phyloP scores from a whole-genome alignment of 257 asterid species.

The Nicotiana noctiflora region DNA sequence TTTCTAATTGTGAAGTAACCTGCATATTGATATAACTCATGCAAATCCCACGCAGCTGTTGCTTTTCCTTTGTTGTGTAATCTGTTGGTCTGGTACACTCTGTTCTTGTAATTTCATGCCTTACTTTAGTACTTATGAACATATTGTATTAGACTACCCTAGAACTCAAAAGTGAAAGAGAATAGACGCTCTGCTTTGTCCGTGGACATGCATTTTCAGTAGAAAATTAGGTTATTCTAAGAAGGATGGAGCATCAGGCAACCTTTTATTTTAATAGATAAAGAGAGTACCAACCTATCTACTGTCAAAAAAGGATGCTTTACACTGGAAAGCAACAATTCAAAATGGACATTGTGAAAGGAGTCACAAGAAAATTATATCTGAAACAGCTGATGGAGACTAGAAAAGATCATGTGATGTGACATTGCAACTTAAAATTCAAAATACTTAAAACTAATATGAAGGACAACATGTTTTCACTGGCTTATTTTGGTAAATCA shows the following conservation, averaged over 20 bases:
- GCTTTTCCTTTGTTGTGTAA: too few species aligned
- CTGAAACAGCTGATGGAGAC: constrained; percentile 8
- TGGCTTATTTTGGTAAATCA: background rate
- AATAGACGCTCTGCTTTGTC: too few species aligned
- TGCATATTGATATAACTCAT: too few species aligned
- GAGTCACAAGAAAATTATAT: constrained; percentile 30
- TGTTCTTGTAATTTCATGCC: too few species aligned
- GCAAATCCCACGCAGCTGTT: too few species aligned
- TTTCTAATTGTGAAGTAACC: too few species aligned
- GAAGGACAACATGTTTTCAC: background rate
- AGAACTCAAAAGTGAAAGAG: too few species aligned
- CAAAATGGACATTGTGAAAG: constrained; percentile 42
- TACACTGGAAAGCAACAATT: constrained; percentile 43
- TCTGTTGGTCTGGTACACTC: too few species aligned
- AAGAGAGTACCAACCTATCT: constrained; percentile 44
- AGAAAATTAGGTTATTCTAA: too few species aligned
- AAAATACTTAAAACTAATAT: background rate
- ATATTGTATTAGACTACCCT: too few species aligned
- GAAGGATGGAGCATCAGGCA: background rate
- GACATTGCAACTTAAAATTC: background rate
- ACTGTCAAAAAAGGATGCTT: constrained; percentile 63
- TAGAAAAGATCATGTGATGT: background rate
- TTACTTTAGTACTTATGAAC: too few species aligned
- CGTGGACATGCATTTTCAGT: too few species aligned
- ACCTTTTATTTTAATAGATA: background rate